Evolutionary conservation across 345 rosid genomes (phyloP).

Genomic region (Acer saccharum): DNA sequence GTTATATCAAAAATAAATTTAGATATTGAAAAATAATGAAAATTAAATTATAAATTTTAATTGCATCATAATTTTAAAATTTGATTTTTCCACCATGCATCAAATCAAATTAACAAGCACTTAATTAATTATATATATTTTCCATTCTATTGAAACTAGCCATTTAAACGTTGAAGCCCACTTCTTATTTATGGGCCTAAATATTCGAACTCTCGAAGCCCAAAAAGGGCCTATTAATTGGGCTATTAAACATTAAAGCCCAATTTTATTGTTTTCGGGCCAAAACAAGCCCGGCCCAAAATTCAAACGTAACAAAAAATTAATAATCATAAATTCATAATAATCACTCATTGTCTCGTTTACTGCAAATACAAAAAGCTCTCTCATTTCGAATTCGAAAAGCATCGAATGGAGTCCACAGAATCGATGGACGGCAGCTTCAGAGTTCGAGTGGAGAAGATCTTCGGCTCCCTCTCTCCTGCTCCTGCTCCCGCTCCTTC

Average conservation of each 20-base stretch:
- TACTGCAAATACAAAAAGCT: background rate
- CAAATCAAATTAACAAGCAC: too few relatives aligned
- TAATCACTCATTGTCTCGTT: background rate
- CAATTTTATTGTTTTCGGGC: background rate
- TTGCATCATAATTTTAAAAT: too few relatives aligned
- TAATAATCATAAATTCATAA: background rate
- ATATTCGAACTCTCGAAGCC: too few relatives aligned
- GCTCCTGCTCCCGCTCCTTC: conserved; percentile 30
- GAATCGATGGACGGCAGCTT: conserved; percentile 47
- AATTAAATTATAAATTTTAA: too few relatives aligned
- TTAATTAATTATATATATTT: too few relatives aligned
- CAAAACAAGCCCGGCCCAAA: background rate
- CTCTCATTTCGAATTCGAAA: background rate
- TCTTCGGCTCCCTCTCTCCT: conserved; percentile 60
- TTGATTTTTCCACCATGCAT: too few relatives aligned
- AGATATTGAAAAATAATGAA: too few relatives aligned
- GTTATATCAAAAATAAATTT: too few relatives aligned
- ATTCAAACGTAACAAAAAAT: background rate
- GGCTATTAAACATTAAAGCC: background rate
- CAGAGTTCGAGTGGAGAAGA: conserved; percentile 50
- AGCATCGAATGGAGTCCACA: conserved; percentile 20
- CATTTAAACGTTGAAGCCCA: too few relatives aligned
- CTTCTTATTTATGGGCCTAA: too few relatives aligned
- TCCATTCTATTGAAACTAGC: too few relatives aligned
- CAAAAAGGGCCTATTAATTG: too few relatives aligned